Evolutionary conservation across 805 yeast species (phyloP).

Genomic region (Kodamaea restingae): DNA sequence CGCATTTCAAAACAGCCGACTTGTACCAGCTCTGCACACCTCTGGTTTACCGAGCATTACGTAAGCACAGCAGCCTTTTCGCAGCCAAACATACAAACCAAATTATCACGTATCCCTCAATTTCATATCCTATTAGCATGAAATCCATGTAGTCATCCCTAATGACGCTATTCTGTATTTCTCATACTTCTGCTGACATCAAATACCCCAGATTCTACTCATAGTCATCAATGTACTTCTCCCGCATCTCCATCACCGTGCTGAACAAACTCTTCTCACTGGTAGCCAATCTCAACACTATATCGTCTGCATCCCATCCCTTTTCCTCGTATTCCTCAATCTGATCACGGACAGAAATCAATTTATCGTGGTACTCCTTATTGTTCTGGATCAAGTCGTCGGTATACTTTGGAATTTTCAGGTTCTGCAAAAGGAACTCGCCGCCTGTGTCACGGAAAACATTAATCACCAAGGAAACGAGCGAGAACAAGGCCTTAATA

Average conservation of each 20-base stretch:
- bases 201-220: constrained; percentile 12
- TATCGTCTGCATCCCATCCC: constrained; percentile 38
- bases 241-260: constrained; percentile 25
- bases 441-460: constrained; percentile 28
- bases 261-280: constrained; percentile 19
- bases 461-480: constrained; percentile 28
- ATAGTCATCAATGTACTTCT: constrained; percentile 20
- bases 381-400: constrained; percentile 21
- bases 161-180: no score
- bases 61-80: no score
- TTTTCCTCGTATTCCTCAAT: constrained; percentile 32
- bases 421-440: constrained; percentile 32
- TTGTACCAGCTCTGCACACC: no score
- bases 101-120: no score
- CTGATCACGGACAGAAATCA: constrained; percentile 20
- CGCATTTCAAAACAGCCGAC: no score
- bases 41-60: no score
- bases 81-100: no score
- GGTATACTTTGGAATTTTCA: constrained; percentile 34
- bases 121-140: no score
- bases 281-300: constrained; percentile 26
- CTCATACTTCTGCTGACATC: no score
- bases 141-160: no score
- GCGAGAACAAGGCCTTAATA: constrained; percentile 21
- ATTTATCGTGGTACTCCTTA: constrained; percentile 17